Evolutionary conservation across 2,329 filamentous ascomycete species (phyloP), one percentile per base, ranked within the genome.

Genomic region (Aspergillus tanneri): DNA sequence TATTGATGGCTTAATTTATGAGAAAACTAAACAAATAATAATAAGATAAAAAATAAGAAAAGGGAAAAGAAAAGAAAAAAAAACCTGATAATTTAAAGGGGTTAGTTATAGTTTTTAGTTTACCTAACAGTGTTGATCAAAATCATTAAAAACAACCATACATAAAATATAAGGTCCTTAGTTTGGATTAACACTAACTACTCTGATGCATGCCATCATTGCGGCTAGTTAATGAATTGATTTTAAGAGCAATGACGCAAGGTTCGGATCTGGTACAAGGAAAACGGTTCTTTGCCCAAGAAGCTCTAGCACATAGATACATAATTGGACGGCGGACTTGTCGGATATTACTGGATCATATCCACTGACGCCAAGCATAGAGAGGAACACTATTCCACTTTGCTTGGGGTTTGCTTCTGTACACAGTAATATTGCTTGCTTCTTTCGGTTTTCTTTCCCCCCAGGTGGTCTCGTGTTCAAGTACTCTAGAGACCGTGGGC

Each of bases 231-330:
- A 37, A 30, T 16, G 32, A 18, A 44, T 27, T 19, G 16, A 37
- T 30, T 34, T 60, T 10, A 49, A 43, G 37, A 53, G 18, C 25
- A 43, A 50, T 50, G 47, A 50, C 38, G 42, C 37, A 49, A 49
- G 47, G 47, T 11, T 35, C 18, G 32, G 41, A 10, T 32, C 14
- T 14, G 21, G 37, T 19, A 25, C 38, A 37, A 25, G 21, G 22
- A 24, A 27, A n/a, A 18, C 9, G 14, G 12, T 42, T 42, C 25
- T 25, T 32, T 22, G 39, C 16, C 38, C 23, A 14, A 22, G 27
- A 30, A 37, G 25, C 39, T 27, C 47, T 19, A 36, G 27, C 37
- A 14, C 37, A 18, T 32, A 16, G n/a, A 14, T 6, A 16, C 28
- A n/a, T 49, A 12, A 45, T 41, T 46, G 36, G 36, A n/a, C 9